phyloP scores from a whole-genome alignment of 2,329 filamentous ascomycete species.

The Hymenoscyphus linearis region DNA sequence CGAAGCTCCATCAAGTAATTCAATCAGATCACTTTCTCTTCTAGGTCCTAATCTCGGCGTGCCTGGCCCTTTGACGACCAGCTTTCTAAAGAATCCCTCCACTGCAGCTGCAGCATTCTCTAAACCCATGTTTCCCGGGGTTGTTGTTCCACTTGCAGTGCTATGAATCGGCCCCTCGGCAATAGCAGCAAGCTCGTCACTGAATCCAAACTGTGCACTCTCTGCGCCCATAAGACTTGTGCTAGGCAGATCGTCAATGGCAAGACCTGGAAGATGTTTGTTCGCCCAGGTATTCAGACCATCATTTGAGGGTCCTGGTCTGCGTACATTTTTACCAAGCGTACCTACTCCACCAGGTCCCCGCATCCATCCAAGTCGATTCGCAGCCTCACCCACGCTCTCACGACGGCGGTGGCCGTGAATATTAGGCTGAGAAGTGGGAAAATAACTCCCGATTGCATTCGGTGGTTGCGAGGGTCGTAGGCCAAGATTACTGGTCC shows the following conservation, averaged over 20 bases:
- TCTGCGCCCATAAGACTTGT: conserved; percentile 61
- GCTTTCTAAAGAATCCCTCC: conserved; percentile 84
- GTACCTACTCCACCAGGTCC: conserved; percentile 87
- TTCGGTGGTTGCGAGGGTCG: conserved; percentile 17
- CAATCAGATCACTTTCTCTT: conserved; percentile 60
- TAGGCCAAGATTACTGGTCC: conserved; percentile 22
- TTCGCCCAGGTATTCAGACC: conserved; percentile 78
- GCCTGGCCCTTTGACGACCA: conserved; percentile 59
- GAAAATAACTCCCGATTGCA: conserved; percentile 27
- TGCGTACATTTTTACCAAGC: conserved; percentile 63
- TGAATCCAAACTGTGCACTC: conserved; percentile 50
- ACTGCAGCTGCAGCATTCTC: conserved; percentile 84
- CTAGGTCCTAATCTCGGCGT: conserved; percentile 41
- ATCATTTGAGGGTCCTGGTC: conserved; percentile 78
- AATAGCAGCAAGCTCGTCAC: conserved; percentile 35
- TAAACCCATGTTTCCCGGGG: conserved; percentile 49
- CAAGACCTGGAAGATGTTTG: conserved; percentile 74
- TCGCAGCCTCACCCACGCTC: conserved; percentile 34
- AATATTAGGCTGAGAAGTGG: conserved; percentile 15
- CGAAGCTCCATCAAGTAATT: conserved; percentile 57
- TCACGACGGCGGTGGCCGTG: conserved; percentile 26
- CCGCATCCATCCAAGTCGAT: conserved; percentile 59
- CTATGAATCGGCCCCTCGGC: conserved; percentile 35
- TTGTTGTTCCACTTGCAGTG: conserved; percentile 28
- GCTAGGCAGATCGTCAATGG: conserved; percentile 61